These are phyloP conservation scores for Botrytis fragariae DNA, from an alignment of 2,329 filamentous ascomycete species.

Conservation along the genomic window DNA sequence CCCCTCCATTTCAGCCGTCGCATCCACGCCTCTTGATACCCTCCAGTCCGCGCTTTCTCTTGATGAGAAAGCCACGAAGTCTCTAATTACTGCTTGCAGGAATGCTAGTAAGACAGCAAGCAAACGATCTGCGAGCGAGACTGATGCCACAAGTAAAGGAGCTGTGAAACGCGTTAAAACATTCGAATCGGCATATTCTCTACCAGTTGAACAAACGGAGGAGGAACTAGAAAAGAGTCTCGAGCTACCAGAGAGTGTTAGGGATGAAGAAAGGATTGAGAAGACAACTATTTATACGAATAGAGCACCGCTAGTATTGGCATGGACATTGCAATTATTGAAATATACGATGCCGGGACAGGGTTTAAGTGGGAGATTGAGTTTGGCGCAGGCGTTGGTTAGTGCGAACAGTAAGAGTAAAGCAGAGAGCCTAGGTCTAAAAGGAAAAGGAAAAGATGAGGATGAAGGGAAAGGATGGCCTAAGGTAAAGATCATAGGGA, in stretches of 20 bases:
- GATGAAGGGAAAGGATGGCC: slow-evolving; percentile 51
- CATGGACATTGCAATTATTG: slow-evolving; percentile 71
- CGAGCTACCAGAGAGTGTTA: slow-evolving; percentile 52
- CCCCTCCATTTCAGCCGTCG: slow-evolving; percentile 32
- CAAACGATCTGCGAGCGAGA: slow-evolving; percentile 29
- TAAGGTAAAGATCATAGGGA: slow-evolving; percentile 64
- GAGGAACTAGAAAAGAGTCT: slow-evolving; percentile 63
- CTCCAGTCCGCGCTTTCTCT: slow-evolving; percentile 29
- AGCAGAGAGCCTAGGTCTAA: slow-evolving; percentile 34
- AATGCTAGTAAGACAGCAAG: slow-evolving; percentile 27
- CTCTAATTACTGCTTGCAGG: slow-evolving; percentile 36
- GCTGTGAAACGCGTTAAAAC: slow-evolving; percentile 31
- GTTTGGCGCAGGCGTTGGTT: slow-evolving; percentile 79
- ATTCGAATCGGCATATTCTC: slow-evolving; percentile 32
- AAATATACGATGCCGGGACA: slow-evolving; percentile 84
- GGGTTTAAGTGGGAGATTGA: slow-evolving; percentile 77
- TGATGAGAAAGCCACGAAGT: slow-evolving; percentile 38
- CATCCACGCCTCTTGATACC: slow-evolving; percentile 28
- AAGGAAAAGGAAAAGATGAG: slow-evolving; percentile 17
- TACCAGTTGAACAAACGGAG: slow-evolving; percentile 41
- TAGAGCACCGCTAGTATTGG: slow-evolving; percentile 76
- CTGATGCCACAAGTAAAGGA: slow-evolving; percentile 20
- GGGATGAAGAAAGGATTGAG: slow-evolving; percentile 59
- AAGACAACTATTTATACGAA: slow-evolving; percentile 66
- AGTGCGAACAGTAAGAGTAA: slow-evolving; percentile 76